A percentile compares a stretch with the other conserved stretches of the same genome.
These are phyloP conservation scores for Persicaria maculosa DNA, from an alignment of 148 eudicot species.

Conservation along the genomic window DNA sequence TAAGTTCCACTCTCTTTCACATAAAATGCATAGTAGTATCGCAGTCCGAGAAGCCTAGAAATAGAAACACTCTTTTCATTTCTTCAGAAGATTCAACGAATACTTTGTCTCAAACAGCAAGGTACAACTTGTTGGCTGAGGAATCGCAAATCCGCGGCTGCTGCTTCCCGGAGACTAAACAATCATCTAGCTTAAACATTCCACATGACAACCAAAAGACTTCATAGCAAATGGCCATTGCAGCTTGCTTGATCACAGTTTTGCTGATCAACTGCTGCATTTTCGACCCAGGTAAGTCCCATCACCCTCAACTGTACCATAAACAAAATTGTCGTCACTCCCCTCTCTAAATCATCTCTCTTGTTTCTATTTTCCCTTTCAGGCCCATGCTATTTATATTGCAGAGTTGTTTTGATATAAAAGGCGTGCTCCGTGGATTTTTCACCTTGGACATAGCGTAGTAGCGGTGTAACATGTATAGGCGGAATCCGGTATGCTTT, in stretches of 20 bases:
- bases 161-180: constrained; percentile 10
- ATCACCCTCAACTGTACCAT: not conserved
- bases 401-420: not conserved
- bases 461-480: not conserved
- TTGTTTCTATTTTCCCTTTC: not conserved
- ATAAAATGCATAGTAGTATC: constrained; percentile 2
- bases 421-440: not conserved
- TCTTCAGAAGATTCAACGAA: not conserved
- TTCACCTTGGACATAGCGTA: constrained; percentile 2
- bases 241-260: constrained; percentile 6
- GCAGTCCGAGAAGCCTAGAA: not conserved
- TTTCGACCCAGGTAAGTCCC: not conserved
- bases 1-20: constrained; percentile 29
- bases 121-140: constrained; percentile 49
- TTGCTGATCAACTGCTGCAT: constrained; percentile 3
- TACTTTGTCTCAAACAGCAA: constrained; percentile 22
- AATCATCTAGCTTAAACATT: not conserved
- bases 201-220: constrained; percentile 8
- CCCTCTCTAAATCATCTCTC: not conserved
- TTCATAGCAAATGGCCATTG: constrained; percentile 19
- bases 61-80: not conserved
- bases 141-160: constrained; percentile 25
- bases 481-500: not conserved
- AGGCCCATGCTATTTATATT: not conserved
- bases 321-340: not conserved